Base-by-base conservation (phyloP, 352 stramenopile species). In the Thraustotheca clavata region DNA sequence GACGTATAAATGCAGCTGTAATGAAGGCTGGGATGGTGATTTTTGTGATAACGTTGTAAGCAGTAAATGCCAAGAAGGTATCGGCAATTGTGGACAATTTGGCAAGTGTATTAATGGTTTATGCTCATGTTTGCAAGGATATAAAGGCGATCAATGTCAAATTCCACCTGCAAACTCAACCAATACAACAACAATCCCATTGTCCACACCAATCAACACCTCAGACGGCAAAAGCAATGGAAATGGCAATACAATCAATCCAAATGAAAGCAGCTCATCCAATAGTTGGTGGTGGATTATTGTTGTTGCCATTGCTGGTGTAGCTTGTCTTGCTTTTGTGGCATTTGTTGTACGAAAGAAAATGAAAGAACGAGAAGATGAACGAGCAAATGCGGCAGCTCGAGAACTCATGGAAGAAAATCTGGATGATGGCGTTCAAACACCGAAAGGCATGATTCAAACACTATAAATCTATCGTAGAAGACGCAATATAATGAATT, bases 301-400 rank as follows among this genome's bases (percentile, higher is more conserved):
- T 41, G 70, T 94, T 36, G 61, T 91, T 3, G 78, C 70, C 18
- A 27, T 69, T 20, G 38, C 67, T 4, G 82, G 79, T 4, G 71
- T 90, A 47, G 67, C 83, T 33, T 91, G 32, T 9, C 29, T 65
- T 7, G 27, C 18, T 12, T 20, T 38, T 6, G 57, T 94, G 57
- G 80, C 82, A 38, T 71, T 89, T 52, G 80, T 88, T 71, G 81
- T 83, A 38, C 71, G 79, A 34, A 88, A 83, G 73, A 88, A 83
- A 71, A 75, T 72, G 39, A 83, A 77, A 29, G 67, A 87, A 59
- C 71, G 86, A 43, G 79, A 88, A 36, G 76, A 71, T 2, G 70
- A 83, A 32, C 71, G 52, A n/a, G 33, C 7, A 4, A 69, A 71
- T 27, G 71, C 69, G 34, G 87, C 88, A 36, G 76, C 74, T 26